A percentile compares a stretch with the other conserved stretches of the same genome.
These are phyloP conservation scores for Noccaea caerulescens DNA, from an alignment of 345 rosid species.

Conservation along the genomic window DNA sequence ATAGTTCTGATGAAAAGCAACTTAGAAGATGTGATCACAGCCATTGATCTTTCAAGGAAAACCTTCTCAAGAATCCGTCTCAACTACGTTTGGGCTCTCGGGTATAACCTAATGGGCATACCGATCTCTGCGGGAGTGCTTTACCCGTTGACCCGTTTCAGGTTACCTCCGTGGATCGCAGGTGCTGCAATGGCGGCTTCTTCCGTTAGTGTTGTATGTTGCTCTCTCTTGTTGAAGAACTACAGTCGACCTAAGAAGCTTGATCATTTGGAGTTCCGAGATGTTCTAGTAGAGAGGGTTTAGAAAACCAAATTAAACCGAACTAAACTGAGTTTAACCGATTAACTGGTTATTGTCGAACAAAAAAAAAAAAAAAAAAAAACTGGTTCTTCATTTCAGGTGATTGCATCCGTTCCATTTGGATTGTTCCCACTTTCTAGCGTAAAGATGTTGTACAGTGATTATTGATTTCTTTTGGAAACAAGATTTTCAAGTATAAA, in stretches of 20 bases:
- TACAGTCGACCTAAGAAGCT: slow-evolving; percentile 72
- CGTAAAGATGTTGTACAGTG: no score
- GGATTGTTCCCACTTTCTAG: no score
- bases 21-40: slow-evolving; percentile 94
- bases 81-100: slow-evolving; percentile 94
- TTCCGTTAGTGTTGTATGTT: slow-evolving; percentile 90
- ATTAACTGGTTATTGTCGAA: no score
- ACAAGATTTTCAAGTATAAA: no score
- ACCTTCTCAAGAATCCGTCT: slow-evolving; percentile 82
- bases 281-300: slow-evolving; percentile 56
- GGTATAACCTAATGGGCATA: slow-evolving; percentile 82
- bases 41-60: slow-evolving; percentile 83
- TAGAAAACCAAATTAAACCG: slow-evolving; percentile 23
- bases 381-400: no score
- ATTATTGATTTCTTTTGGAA: no score
- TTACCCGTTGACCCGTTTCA: slow-evolving; percentile 64
- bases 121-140: slow-evolving; percentile 89
- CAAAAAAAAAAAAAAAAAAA: no score
- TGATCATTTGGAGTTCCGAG: slow-evolving; percentile 60
- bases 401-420: no score
- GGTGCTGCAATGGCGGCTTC: slow-evolving; percentile 99
- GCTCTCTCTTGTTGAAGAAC: slow-evolving; percentile 76
- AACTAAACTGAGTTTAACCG: no score
- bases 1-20: slow-evolving; percentile 92
- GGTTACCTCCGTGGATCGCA: slow-evolving; percentile 96